Conservation (phyloP, 129 eudicot genomes). For the Daucus carota region DNA sequence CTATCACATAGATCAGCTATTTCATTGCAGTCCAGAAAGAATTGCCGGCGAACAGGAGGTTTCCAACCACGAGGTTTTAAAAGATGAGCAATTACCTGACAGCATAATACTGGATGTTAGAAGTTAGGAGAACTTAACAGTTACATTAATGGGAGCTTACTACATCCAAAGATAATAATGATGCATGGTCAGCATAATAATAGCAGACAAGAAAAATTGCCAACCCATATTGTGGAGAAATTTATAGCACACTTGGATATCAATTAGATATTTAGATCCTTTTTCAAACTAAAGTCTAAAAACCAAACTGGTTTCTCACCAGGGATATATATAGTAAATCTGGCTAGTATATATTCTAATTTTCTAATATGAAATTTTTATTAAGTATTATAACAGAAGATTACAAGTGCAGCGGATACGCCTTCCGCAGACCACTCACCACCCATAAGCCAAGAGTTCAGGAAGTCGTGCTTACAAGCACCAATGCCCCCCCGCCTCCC, state of each 20-base stretch:
- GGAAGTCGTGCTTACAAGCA: no score
- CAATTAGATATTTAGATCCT: background rate
- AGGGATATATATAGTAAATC: background rate
- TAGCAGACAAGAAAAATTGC: background rate
- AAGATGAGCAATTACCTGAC: constrained; percentile 75
- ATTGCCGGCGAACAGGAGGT: constrained; percentile 89
- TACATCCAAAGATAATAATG: background rate
- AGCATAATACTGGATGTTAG: background rate
- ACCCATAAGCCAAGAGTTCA: no score
- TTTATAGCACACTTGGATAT: background rate
- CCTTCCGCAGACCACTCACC: background rate
- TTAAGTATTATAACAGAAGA: background rate
- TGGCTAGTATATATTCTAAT: background rate
- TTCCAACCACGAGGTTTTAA: constrained; percentile 98
- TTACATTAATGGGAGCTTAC: no score
- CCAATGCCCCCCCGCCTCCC: no score
- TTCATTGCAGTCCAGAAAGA: constrained; percentile 89
- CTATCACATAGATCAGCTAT: constrained; percentile 92
- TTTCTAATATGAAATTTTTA: background rate
- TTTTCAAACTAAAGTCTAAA: background rate
- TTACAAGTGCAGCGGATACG: background rate
- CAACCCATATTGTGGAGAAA: background rate
- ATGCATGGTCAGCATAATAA: background rate
- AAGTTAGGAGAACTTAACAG: background rate
- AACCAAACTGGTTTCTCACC: background rate